Evolutionary conservation across 306 rosid genomes (phyloP).

Genomic region (Rubus idaeus): DNA sequence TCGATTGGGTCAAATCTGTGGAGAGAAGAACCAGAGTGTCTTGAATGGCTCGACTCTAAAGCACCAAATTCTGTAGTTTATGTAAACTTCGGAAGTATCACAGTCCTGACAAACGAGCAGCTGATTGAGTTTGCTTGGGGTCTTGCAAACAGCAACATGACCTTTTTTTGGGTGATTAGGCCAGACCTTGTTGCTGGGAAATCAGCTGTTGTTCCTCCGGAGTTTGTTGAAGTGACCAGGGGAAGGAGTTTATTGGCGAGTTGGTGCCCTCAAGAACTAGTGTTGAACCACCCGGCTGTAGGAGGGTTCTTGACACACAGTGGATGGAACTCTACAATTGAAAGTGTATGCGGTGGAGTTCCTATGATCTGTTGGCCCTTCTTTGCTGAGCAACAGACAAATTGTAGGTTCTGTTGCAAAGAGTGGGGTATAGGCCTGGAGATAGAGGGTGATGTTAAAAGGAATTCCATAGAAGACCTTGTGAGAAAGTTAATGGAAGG

Average conservation of each 20-base stretch:
- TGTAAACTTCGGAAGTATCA: conserved; percentile 65
- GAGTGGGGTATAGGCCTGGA: conserved; percentile 76
- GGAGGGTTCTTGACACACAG: conserved; percentile 68
- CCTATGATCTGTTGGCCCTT: conserved; percentile 81
- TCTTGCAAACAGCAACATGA: conserved; percentile 41
- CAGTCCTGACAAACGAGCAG: conserved; percentile 50
- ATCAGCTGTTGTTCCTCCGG: conserved; percentile 30
- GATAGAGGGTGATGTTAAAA: conserved; percentile 46
- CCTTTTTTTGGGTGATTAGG: conserved; percentile 51
- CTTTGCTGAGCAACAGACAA: conserved; percentile 69
- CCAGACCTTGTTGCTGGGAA: conserved; percentile 46
- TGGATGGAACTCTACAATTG: conserved; percentile 82
- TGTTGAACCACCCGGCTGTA: conserved; percentile 46
- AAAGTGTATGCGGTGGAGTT: conserved; percentile 56
- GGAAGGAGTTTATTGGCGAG: conserved; percentile 38
- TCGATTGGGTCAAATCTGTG: conserved; percentile 51
- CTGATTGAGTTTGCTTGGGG: conserved; percentile 67
- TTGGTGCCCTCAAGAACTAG: conserved; percentile 72
- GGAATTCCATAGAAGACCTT: conserved; percentile 39
- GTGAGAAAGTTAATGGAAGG: conserved; percentile 65
- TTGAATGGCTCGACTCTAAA: conserved; percentile 51
- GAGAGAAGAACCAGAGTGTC: conserved; percentile 56
- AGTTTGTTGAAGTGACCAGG: conserved; percentile 38
- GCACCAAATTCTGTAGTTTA: conserved; percentile 45
- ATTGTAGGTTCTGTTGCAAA: conserved; percentile 47